These are phyloP conservation scores for Solanum chilense DNA, from an alignment of 257 asterid genomes.

Conservation along the genomic window DNA sequence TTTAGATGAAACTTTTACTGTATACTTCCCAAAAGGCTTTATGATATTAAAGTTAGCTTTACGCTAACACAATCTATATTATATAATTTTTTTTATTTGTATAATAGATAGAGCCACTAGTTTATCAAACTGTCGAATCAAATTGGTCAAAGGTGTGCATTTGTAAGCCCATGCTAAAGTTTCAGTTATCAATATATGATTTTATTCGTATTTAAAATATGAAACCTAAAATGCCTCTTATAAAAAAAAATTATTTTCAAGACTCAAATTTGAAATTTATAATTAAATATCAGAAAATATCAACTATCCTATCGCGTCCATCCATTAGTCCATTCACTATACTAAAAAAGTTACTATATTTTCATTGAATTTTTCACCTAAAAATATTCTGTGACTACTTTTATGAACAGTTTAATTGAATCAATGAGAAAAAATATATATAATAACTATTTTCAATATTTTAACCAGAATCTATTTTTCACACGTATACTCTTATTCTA, in stretches of 20 bases:
- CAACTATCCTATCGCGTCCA: neutral
- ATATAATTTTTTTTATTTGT: neutral
- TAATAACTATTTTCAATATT: neutral
- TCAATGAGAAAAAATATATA: too few relatives aligned
- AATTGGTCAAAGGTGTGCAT: too few relatives aligned
- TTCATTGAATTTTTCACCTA: too few relatives aligned
- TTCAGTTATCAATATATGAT: neutral
- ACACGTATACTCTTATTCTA: too few relatives aligned
- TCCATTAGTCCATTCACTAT: too few relatives aligned
- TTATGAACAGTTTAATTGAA: too few relatives aligned
- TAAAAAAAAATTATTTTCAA: neutral
- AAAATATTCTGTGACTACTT: too few relatives aligned
- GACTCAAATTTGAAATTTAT: neutral
- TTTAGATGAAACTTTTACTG: neutral
- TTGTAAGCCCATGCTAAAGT: too few relatives aligned
- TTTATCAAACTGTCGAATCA: too few relatives aligned
- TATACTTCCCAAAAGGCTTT: neutral
- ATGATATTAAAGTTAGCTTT: neutral
- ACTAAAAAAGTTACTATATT: too few relatives aligned
- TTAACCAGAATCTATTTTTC: neutral
- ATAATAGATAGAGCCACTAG: too few relatives aligned
- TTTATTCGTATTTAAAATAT: neutral
- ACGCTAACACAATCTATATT: neutral
- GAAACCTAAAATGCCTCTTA: neutral
- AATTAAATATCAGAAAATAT: neutral